These are phyloP conservation scores for Eragrostis nindensis DNA, from an alignment of 176 grass and related monocot genomes.

Conservation along the genomic window DNA sequence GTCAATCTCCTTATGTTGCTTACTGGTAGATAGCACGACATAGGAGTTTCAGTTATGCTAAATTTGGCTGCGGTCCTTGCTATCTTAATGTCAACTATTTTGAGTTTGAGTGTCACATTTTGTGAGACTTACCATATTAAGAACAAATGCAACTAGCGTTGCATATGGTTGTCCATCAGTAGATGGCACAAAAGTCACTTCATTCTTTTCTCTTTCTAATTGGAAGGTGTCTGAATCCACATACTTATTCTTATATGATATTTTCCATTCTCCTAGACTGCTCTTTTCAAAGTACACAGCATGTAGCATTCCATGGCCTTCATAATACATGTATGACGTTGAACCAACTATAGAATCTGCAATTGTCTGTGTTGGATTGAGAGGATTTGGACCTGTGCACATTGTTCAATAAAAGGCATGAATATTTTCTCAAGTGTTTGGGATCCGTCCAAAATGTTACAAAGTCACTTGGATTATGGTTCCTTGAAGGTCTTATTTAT, in stretches of 20 bases:
- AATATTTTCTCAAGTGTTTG: background rate
- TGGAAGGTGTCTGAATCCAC: slow-evolving; percentile 44
- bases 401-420: background rate
- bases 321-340: slow-evolving; percentile 43
- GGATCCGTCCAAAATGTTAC: background rate
- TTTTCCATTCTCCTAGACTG: slow-evolving; percentile 22
- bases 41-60: background rate
- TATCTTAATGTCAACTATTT: background rate
- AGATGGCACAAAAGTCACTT: slow-evolving; percentile 34
- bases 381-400: slow-evolving; percentile 48
- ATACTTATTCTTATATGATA: slow-evolving; percentile 53
- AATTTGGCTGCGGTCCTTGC: too few relatives aligned
- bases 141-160: slow-evolving; percentile 24
- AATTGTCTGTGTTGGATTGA: slow-evolving; percentile 27
- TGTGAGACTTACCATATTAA: slow-evolving; percentile 39
- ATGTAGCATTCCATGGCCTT: slow-evolving; percentile 57
- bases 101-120: background rate
- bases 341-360: slow-evolving; percentile 43
- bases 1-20: background rate
- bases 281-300: slow-evolving; percentile 47
- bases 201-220: slow-evolving; percentile 35
- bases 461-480: background rate
- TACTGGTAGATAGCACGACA: background rate
- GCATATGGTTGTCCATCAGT: slow-evolving; percentile 32
- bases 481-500: background rate